Evolutionary conservation across 805 yeast species (phyloP), one percentile per base, ranked within the genome.

Genomic region (Candida sanyiensis): DNA sequence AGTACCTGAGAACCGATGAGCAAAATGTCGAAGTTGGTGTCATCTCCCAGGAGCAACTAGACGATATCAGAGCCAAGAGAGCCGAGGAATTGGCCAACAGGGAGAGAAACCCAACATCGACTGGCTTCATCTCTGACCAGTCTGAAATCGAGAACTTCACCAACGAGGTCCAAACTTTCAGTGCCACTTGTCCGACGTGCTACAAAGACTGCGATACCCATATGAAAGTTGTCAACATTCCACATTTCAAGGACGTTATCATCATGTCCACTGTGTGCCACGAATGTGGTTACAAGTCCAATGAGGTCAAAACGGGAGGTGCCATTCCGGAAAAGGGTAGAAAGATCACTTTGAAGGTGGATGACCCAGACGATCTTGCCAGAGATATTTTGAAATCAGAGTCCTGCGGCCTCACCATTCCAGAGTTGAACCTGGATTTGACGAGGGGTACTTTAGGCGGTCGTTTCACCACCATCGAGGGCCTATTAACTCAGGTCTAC

Each of bases 291-390:
- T 93, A 84, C 65, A 90, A 86, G 66, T 85, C 95, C 13, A 93
- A 93, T 59, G 99, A 93, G 63, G 98, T 93, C 48, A 93, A 90
- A 66, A 93, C 98, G 5, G 99, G 99, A 43, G 99, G 99, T 52
- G 94, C 83, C 7, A 82, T 93, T 34, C 97, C 98, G 23, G 82
- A 69, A 3, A 72, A 79, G 59, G 99, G 97, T 45, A 79, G 79
- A 47, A 78, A 71, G 45, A 75, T 88, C 44, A 70, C 81, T 2
- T 69, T 93, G 38, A 70, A 69, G 47, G 80, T 90, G 46, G 88
- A 83, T 43, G 97, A 90, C 49, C 61, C 69, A 43, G 95, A 87
- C 50, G 99, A 93, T 67, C 72, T 93, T 52, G 81, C 95, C 26
- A 79, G 99, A 67, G 98, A 93, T 60, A 83, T 93, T 41, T 72